A percentile compares a stretch with the other conserved stretches of the same genome.
phyloP scores from a whole-genome alignment of 768 basidiomycete species.

The Trametes gibbosa region DNA sequence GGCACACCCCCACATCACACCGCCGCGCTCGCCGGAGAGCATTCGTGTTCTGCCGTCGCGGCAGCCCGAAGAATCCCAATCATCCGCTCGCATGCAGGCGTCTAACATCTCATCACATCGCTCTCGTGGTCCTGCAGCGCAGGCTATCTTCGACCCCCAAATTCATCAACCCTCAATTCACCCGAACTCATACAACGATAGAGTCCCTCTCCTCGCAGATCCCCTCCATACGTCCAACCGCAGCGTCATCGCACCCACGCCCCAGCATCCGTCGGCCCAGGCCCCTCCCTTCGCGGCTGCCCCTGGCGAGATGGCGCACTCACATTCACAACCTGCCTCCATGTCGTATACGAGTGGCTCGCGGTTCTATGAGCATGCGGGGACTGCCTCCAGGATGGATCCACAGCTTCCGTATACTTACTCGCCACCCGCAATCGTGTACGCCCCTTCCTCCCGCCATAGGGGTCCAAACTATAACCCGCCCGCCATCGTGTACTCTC shows the following conservation, averaged over 20 bases:
- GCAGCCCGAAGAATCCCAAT: constrained; percentile 19
- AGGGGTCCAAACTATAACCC: constrained; percentile 54
- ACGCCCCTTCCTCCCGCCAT: constrained; percentile 49
- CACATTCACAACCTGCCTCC: constrained; percentile 38
- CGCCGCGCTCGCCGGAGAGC: constrained; percentile 29
- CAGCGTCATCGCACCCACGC: constrained; percentile 28
- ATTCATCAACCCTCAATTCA: constrained; percentile 15
- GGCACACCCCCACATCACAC: constrained; percentile 14
- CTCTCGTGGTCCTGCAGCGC: constrained; percentile 6
- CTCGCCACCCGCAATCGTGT: constrained; percentile 56
- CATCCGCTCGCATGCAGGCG: constrained; percentile 7
- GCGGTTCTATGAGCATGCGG: constrained; percentile 19
- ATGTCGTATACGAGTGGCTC: constrained; percentile 21
- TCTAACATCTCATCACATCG: constrained; percentile 18
- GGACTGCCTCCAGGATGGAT: constrained; percentile 36
- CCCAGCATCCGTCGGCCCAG: constrained; percentile 28
- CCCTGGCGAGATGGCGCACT: constrained; percentile 36
- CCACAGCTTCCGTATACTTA: constrained; percentile 33
- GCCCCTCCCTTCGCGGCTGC: constrained; percentile 18
- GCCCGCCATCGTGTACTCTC: constrained; percentile 55
- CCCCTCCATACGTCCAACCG: constrained; percentile 16
- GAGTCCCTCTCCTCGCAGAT: constrained; percentile 17
- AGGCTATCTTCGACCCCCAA: constrained; percentile 14
- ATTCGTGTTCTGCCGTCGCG: constrained; percentile 30
- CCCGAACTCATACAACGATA: constrained; percentile 14